Evolutionary conservation across 345 rosid genomes (phyloP).

Genomic region (Lumnitzera racemosa): DNA sequence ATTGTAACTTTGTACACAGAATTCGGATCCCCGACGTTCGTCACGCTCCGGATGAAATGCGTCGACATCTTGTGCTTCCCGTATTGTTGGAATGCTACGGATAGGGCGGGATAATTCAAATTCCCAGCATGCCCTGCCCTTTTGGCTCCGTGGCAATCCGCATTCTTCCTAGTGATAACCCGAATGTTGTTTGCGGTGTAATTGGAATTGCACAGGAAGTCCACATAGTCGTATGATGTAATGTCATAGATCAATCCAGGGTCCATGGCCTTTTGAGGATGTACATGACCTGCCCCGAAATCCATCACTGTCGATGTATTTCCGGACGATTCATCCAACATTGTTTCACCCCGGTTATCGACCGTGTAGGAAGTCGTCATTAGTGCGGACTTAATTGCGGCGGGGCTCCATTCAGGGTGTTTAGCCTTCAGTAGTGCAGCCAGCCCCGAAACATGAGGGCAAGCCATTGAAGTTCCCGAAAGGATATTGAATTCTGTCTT

Average conservation of each 20-base stretch:
- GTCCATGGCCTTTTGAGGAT: conserved; percentile 84
- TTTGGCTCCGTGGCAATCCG: conserved; percentile 59
- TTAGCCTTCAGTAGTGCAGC: conserved; percentile 88
- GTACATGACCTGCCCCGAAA: conserved; percentile 79
- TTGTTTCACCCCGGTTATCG: conserved; percentile 49
- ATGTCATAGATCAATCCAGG: conserved; percentile 77
- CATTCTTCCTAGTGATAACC: conserved; percentile 51
- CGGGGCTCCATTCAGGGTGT: conserved; percentile 87
- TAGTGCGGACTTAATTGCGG: conserved; percentile 72
- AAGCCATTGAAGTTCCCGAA: conserved; percentile 96
- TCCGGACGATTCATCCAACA: conserved; percentile 79
- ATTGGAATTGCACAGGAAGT: conserved; percentile 71
- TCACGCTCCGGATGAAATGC: conserved; percentile 71
- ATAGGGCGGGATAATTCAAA: conserved; percentile 71
- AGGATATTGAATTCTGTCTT: conserved; percentile 74
- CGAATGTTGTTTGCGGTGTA: conserved; percentile 55
- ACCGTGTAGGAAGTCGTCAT: conserved; percentile 79
- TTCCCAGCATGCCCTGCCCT: conserved; percentile 70
- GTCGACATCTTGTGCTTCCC: conserved; percentile 53
- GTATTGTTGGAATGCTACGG: conserved; percentile 57
- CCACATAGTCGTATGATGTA: conserved; percentile 55
- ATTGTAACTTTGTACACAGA: conserved; percentile 43
- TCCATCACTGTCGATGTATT: conserved; percentile 63
- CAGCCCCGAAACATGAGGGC: conserved; percentile 87
- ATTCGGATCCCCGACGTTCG: conserved; percentile 64